Percentiles rank a stretch among this genome's conserved stretches.
Evolutionary conservation across 805 yeast species (phyloP).

Genomic region (Cyberlindnera amylophila): DNA sequence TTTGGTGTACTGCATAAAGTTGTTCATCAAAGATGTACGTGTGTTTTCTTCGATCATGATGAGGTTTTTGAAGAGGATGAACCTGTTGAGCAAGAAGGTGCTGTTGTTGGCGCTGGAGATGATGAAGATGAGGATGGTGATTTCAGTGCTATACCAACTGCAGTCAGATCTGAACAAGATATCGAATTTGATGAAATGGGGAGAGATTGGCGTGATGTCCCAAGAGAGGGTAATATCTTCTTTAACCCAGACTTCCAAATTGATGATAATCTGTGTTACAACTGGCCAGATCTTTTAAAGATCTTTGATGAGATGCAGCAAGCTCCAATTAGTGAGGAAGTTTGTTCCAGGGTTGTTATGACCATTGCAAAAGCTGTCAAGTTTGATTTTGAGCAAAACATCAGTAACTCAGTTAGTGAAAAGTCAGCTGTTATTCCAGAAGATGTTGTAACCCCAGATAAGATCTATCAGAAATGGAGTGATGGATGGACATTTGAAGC

Average conservation of each 20-base stretch:
- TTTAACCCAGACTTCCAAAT: slow-evolving; percentile 23
- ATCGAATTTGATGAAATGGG: slow-evolving; percentile 57
- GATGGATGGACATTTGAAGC: slow-evolving; percentile 46
- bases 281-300: slow-evolving; percentile 25
- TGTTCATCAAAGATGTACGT: slow-evolving; percentile 24
- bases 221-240: slow-evolving; percentile 52
- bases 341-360: slow-evolving; percentile 39
- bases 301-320: slow-evolving; percentile 27
- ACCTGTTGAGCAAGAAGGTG: slow-evolving; percentile 12
- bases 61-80: slow-evolving; percentile 19
- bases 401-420: slow-evolving; percentile 22
- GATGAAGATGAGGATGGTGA: slow-evolving; percentile 14
- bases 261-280: slow-evolving; percentile 12
- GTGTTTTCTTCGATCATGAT: slow-evolving; percentile 25
- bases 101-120: no score
- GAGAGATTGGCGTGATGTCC: slow-evolving; percentile 70
- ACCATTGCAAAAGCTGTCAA: slow-evolving; percentile 53
- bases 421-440: slow-evolving; percentile 27
- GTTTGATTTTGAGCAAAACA: slow-evolving; percentile 36
- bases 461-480: slow-evolving; percentile 45
- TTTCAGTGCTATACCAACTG: slow-evolving; percentile 25
- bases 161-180: slow-evolving; percentile 32
- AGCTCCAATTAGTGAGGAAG: slow-evolving; percentile 24
- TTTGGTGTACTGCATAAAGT: slow-evolving; percentile 26
- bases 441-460: slow-evolving; percentile 42